Evolutionary conservation across 2,329 filamentous ascomycete genomes (phyloP), one percentile per base, ranked within the genome.

Genomic region (Emmonsia crescens): DNA sequence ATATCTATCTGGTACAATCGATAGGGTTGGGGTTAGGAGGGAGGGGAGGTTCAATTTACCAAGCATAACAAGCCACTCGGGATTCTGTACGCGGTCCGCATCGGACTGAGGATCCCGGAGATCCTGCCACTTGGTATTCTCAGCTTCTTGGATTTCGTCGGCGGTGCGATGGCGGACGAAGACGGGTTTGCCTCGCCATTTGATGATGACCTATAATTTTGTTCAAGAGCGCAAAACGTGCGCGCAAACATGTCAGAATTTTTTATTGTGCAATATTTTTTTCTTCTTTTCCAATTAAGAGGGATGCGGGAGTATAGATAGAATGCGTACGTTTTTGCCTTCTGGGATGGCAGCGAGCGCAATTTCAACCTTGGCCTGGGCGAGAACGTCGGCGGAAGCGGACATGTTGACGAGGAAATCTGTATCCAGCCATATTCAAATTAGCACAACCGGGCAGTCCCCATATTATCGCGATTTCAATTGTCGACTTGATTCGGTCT

Each of bases 351-450:
- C 78, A 72, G 82, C 83, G 69, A 99, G 88, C 78, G 96, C 91
- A 71, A 99, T 89, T 83, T 99, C 94, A 71, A 99, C 94, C 88
- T 99, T 99, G 78, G 94, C 94, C 87, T 96, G 95, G 76, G 95
- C 94, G 80, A 99, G 81, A 74, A 99, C 91, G 74, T 99, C 94
- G 79, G 94, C 94, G 65, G 94, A 99, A 66, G 94, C 94, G 73
- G 93, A 95, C 95, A 99, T 97, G 86, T 96, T 99, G 82, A 96
- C 91, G 67, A 99, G 85, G 85, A 99, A 99, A 81, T 99, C 94
- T 99, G 79, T 68, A 68, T 60, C 24, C 44, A 62, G 62, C 16
- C 16, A 27, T 61, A 63, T 67, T 64, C 61, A 65, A 65, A 64
- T 68, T 64, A 66, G 66, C 63, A 66, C n/a, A 44, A 64, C 73